Base-by-base conservation (phyloP, 2,329 filamentous ascomycete genomes). In the Dothistroma pini region DNA sequence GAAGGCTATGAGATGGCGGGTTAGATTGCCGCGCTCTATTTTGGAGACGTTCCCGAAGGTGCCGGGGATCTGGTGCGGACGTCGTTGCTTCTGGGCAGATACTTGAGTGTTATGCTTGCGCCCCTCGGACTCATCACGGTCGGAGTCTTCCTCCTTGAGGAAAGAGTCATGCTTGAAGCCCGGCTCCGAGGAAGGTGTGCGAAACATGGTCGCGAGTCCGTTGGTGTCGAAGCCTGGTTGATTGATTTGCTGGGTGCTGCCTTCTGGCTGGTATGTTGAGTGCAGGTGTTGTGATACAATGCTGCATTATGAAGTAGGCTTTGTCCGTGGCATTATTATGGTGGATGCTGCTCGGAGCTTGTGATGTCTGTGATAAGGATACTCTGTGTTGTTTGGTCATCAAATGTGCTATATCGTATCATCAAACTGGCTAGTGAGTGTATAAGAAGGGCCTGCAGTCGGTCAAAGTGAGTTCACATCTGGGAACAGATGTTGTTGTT, bases 31-130 rank as follows among this genome's bases (percentile, higher is more conserved):
- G 35, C 48, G 55, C 35, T 57, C 44, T 2, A 22, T 34, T 25
- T 51, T 57, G 9, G 16, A 31, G 19, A 10, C 32, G 29, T 57
- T 21, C n/a, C 50, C 44, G 29, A 57, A 57, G 16, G 44, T 57
- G 41, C 55, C 55, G 32, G 6, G 21, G 25, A 35, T 32, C n/a
- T 21, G 9, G n/a, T 12, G 29, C 16, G 19, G 22, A n/a, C 12
- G 38, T 16, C 29, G 25, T 21, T 1, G 55, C 16, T 10, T n/a
- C 19, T 16, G 41, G 12, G 8, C 21, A 12, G 35, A 12, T 14
- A 16, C n/a, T 7, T 7, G 10, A 31, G 44, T 49, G 21, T 19
- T 19, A 2, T 31, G 22, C 19, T 29, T 44, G 16, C 10, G 29
- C 6, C 2, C 21, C 19, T 32, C 10, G 22, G 29, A 19, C 1